These are phyloP conservation scores for Neoarthrinium moseri DNA, from an alignment of 2,329 filamentous ascomycete species.

Conservation along the genomic window DNA sequence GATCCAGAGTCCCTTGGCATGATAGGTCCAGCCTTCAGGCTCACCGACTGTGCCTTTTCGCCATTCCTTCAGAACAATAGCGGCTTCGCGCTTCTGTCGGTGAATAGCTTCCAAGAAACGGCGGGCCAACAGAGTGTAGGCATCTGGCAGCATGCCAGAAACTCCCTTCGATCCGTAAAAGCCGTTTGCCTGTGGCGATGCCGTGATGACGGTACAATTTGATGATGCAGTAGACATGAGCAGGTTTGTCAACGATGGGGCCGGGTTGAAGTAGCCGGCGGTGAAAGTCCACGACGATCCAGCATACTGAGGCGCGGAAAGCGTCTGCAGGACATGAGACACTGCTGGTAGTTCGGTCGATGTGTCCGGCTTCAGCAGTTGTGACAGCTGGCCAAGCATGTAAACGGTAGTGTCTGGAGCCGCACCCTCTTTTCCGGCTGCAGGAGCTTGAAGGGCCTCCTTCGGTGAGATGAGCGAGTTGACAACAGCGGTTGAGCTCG, in stretches of 20 bases:
- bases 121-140: conserved; percentile 85
- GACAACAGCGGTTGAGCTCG: conserved; percentile 65
- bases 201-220: conserved; percentile 82
- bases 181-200: conserved; percentile 89
- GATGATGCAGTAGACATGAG: conserved; percentile 71
- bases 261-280: conserved; percentile 97
- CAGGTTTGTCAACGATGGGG: conserved; percentile 75
- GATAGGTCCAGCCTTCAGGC: conserved; percentile 91
- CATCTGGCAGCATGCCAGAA: conserved; percentile 85
- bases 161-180: conserved; percentile 89
- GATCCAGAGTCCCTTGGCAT: conserved; percentile 94
- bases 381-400: conserved; percentile 83
- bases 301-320: conserved; percentile 62
- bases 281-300: conserved; percentile 91
- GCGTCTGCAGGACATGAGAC: conserved; percentile 67
- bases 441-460: conserved; percentile 28
- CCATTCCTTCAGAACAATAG: conserved; percentile 84
- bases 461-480: conserved; percentile 62
- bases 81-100: conserved; percentile 43
- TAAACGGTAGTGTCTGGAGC: conserved; percentile 72
- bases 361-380: conserved; percentile 72
- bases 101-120: conserved; percentile 69
- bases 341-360: conserved; percentile 89
- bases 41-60: conserved; percentile 76
- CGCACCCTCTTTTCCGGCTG: conserved; percentile 17